phyloP scores from a whole-genome alignment of 177 flowering plant species.

The Vitis hybrid region DNA sequence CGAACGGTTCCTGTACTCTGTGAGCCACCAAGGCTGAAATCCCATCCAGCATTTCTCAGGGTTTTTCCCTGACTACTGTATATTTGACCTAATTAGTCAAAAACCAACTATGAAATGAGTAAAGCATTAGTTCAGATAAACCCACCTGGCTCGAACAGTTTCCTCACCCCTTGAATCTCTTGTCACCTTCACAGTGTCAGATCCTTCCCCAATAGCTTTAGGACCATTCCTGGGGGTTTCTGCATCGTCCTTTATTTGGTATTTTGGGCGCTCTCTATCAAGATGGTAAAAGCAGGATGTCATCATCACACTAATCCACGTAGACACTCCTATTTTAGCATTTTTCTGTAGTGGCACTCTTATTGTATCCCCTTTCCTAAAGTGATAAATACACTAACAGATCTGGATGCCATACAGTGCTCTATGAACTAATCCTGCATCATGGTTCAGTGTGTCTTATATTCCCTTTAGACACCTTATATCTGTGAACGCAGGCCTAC shows the following conservation, averaged over 20 bases:
- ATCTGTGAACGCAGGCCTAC: background rate
- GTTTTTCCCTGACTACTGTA: conserved; percentile 52
- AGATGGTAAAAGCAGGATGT: conserved; percentile 8
- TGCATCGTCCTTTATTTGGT: conserved; percentile 54
- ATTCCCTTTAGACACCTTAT: background rate
- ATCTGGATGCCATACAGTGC: background rate
- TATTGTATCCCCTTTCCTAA: too few relatives aligned
- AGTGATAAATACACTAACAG: background rate
- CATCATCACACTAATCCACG: conserved; percentile 1
- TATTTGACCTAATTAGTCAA: conserved; percentile 16
- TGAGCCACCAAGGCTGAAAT: conserved; percentile 74
- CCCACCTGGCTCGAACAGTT: conserved; percentile 70
- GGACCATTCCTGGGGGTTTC: conserved; percentile 54
- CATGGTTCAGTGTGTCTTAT: background rate
- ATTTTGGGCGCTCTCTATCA: conserved; percentile 88
- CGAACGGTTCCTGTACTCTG: conserved; percentile 71
- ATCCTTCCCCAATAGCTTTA: conserved; percentile 47
- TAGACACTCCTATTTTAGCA: conserved; percentile 2
- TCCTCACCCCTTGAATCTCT: conserved; percentile 60
- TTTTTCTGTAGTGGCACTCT: background rate
- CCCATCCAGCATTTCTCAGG: conserved; percentile 81
- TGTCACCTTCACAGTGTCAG: conserved; percentile 70
- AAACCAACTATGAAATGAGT: conserved; percentile 8
- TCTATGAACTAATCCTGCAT: background rate
- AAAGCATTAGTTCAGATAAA: conserved; percentile 12